These are phyloP conservation scores for Saccharomycopsis crataegensis DNA, from an alignment of 1,139 yeast genomes.

Conservation along the genomic window DNA sequence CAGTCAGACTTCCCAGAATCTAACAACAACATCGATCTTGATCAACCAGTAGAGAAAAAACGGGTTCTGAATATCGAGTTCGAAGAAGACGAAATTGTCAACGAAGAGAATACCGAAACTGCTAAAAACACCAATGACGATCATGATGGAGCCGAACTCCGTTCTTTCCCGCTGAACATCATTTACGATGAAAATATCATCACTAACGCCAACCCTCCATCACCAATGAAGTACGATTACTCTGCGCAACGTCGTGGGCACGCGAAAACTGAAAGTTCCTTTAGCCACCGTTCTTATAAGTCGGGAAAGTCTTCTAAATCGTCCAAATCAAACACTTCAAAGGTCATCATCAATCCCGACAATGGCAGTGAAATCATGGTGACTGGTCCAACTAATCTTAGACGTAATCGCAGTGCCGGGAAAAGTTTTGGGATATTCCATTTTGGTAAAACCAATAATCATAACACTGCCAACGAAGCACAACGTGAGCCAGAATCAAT, in stretches of 20 bases:
- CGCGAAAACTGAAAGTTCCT: slow-evolving; percentile 11
- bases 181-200: slow-evolving; percentile 17
- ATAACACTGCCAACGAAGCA: not conserved
- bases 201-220: slow-evolving; percentile 19
- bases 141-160: slow-evolving; percentile 2
- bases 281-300: slow-evolving; percentile 9
- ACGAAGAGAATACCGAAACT: too few relatives aligned
- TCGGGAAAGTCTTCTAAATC: slow-evolving; percentile 8
- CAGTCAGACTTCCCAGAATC: not conserved
- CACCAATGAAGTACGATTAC: slow-evolving; percentile 12
- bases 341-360: slow-evolving; percentile 15
- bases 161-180: slow-evolving; percentile 13
- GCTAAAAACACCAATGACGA: not conserved
- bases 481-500: not conserved
- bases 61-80: not conserved
- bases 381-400: slow-evolving; percentile 7
- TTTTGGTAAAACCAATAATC: slow-evolving; percentile 5
- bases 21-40: not conserved
- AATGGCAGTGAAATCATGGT: slow-evolving; percentile 19
- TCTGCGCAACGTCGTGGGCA: slow-evolving; percentile 4
- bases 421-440: slow-evolving; percentile 3
- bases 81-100: not conserved
- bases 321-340: not conserved
- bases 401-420: slow-evolving; percentile 8
- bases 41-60: slow-evolving; percentile 3